Conservation (phyloP, 495 filamentous ascomycete genomes). For the Arthonia radiata region DNA sequence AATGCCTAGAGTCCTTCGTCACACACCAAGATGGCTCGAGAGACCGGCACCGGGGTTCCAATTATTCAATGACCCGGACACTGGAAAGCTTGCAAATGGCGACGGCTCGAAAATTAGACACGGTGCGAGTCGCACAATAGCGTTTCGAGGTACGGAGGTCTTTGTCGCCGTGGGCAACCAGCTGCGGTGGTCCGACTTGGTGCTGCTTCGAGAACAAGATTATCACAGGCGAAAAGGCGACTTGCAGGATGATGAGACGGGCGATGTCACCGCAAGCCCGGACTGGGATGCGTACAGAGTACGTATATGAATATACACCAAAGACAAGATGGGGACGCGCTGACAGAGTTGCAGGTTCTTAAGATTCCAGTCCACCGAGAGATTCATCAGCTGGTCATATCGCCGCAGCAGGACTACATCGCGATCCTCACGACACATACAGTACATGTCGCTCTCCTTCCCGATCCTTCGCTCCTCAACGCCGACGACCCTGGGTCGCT, state of each 20-base stretch:
- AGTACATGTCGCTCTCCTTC: slow-evolving; percentile 54
- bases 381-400: slow-evolving; percentile 61
- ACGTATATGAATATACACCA: neutral
- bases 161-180: slow-evolving; percentile 68
- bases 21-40: slow-evolving; percentile 63
- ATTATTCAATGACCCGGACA: no score
- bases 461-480: slow-evolving; percentile 46
- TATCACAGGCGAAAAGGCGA: slow-evolving; percentile 23
- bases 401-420: slow-evolving; percentile 51
- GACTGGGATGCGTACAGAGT: slow-evolving; percentile 18
- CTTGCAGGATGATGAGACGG: slow-evolving; percentile 1
- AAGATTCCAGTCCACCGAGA: slow-evolving; percentile 44
- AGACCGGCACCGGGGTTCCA: slow-evolving; percentile 46
- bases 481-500: slow-evolving; percentile 35
- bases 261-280: slow-evolving; percentile 12
- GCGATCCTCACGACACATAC: slow-evolving; percentile 68
- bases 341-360: slow-evolving; percentile 27
- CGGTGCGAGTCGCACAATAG: slow-evolving; percentile 43
- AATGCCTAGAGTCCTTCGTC: slow-evolving; percentile 64
- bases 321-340: slow-evolving; percentile 3
- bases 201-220: slow-evolving; percentile 45
- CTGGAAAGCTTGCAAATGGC: no score
- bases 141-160: slow-evolving; percentile 49
- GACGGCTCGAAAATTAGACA: slow-evolving; percentile 8
- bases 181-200: slow-evolving; percentile 65